Conservation (phyloP, 257 asterid species). For the Solanum habrochaites region DNA sequence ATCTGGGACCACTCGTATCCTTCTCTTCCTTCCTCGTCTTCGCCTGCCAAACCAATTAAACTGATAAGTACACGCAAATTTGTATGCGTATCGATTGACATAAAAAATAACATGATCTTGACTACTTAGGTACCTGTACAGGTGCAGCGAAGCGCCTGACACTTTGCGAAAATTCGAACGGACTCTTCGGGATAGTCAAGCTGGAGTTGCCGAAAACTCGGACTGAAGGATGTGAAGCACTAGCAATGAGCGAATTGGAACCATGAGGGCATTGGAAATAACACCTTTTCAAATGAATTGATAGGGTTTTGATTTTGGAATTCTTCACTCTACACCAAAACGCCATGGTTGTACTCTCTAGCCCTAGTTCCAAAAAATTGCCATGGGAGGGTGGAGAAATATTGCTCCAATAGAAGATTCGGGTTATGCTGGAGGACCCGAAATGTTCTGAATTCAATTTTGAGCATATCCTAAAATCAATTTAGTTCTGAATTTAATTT, state of each 20-base stretch:
- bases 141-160: conserved; percentile 62
- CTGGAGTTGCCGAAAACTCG: conserved; percentile 10
- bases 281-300: conserved; percentile 22
- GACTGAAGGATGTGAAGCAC: conserved; percentile 5
- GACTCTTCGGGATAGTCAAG: conserved; percentile 6
- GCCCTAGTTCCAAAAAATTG: not conserved
- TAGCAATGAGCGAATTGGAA: conserved; percentile 9
- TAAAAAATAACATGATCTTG: not conserved
- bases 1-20: conserved; percentile 36
- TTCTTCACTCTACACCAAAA: conserved; percentile 55
- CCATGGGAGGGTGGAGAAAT: not conserved
- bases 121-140: conserved; percentile 32
- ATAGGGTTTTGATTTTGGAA: conserved; percentile 15
- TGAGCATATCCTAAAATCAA: not conserved
- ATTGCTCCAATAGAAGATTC: not conserved
- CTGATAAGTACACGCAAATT: not conserved
- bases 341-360: conserved; percentile 23
- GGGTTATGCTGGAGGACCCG: not conserved
- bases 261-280: conserved; percentile 11
- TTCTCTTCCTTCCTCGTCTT: conserved; percentile 32
- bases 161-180: conserved; percentile 14
- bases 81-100: not conserved
- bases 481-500: not conserved
- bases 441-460: not conserved
- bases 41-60: conserved; percentile 14